Percentiles rank a stretch among this genome's conserved stretches.
These are phyloP conservation scores for Nigrospora osmanthi DNA, from an alignment of 2,329 filamentous ascomycete genomes.

Conservation along the genomic window DNA sequence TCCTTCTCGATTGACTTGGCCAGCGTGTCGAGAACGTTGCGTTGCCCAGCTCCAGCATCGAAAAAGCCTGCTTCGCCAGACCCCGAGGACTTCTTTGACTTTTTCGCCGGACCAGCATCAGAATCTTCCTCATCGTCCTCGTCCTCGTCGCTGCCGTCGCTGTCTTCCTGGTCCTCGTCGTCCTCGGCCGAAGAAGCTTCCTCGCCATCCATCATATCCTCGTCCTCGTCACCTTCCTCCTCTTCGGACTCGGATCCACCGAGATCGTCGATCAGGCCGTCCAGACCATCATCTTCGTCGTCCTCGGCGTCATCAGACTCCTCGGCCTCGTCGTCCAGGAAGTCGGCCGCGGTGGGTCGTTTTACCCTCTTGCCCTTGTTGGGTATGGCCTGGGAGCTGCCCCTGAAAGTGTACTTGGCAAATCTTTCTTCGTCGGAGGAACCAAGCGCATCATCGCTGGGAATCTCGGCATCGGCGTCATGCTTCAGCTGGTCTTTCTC, in stretches of 20 bases:
- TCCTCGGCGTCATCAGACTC: conserved; percentile 23
- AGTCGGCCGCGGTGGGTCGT: conserved; percentile 47
- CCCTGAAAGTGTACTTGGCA: conserved; percentile 60
- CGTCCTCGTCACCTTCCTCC: conserved; percentile 26
- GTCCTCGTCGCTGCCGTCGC: conserved; percentile 4
- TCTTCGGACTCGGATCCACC: conserved; percentile 16
- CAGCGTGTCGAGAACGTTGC: conserved; percentile 53
- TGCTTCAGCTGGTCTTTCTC: conserved; percentile 34
- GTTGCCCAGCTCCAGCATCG: conserved; percentile 15
- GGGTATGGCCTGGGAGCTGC: conserved; percentile 43
- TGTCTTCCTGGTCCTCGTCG: conserved; percentile 27
- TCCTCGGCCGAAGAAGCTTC: conserved; percentile 15
- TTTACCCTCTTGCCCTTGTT: conserved; percentile 23
- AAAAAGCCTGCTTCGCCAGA: conserved; percentile 40
- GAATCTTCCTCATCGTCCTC: not conserved
- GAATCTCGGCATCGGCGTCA: conserved; percentile 50
- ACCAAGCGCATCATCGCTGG: conserved; percentile 65
- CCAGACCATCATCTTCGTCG: conserved; percentile 28
- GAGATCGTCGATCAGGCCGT: conserved; percentile 24
- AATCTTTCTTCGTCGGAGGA: conserved; percentile 81
- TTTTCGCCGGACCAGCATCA: conserved; percentile 15
- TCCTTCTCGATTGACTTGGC: conserved; percentile 65
- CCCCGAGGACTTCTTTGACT: conserved; percentile 21
- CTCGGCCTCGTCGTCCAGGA: conserved; percentile 29
- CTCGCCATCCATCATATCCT: conserved; percentile 22